Evolutionary conservation across 345 rosid genomes (phyloP), one percentile per base, ranked within the genome.

Genomic region (Brassica cretica): DNA sequence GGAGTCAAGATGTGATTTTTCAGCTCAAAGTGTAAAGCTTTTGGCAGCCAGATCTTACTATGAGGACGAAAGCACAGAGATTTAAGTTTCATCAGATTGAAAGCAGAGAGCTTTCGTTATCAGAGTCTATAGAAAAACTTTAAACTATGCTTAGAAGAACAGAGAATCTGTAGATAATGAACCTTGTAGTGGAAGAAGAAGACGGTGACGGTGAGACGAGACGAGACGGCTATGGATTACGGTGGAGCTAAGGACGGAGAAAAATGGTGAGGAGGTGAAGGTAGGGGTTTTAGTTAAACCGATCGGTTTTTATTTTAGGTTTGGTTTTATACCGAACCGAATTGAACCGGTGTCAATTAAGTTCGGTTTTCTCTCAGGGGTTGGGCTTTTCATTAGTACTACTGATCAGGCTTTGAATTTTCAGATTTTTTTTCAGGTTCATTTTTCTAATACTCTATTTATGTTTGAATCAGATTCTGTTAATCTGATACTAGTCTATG

Each of bases 121-220:
- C 35, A 5, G 8, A 33, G 37, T 2, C 6, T 6, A 62, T 5
- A 63, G 63, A 53, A 30, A 10, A 76, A 21, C 8, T 0, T 33
- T 6, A 14, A 15, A 27, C 37, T 14, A 5, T 35, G 37, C 11
- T 27, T 16, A 46, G 35, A 18, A 0, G 29, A 35, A 39, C 0
- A 64, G 46, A 53, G 72, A 64, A 56, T 71, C 49, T 64, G 25
- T 3, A 30, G 33, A 30, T 30, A 30, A 4, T 4, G 30, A 76
- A 76, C 68, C 73, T 76, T 72, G 46, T 32, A 41, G 59, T 68
- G 79, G 73, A 75, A 59, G 56, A 65, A 15, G 60, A 75, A 6
- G 0, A 76, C 41, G 78, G 49, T 11, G 79, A 68, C 61, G 78
- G 68, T 63, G 61, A 62, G 41, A 37, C 41, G 61, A 62, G 41